Evolutionary conservation across 1,284 basidiomycete species (phyloP).

Genomic region (Sanghuangporus baumii): DNA sequence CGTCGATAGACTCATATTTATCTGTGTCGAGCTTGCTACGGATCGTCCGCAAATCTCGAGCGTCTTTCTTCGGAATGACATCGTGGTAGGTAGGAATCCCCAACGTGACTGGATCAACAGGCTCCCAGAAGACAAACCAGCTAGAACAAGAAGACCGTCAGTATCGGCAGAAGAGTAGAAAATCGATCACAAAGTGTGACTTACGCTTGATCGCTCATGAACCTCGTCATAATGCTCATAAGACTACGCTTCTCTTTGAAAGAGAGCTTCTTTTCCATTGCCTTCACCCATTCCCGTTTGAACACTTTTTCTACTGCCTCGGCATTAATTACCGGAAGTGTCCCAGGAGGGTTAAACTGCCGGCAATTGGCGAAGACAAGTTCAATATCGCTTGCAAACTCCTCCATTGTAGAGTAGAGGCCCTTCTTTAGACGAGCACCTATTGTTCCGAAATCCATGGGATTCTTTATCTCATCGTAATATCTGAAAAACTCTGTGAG

Average conservation of each 20-base stretch:
- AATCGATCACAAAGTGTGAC: constrained; percentile 26
- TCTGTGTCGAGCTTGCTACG: constrained; percentile 77
- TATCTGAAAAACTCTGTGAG: constrained; percentile 50
- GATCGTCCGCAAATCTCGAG: constrained; percentile 84
- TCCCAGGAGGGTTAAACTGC: constrained; percentile 81
- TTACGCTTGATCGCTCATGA: constrained; percentile 70
- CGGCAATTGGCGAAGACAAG: constrained; percentile 88
- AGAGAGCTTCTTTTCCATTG: constrained; percentile 67
- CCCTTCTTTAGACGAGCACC: constrained; percentile 60
- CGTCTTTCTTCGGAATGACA: constrained; percentile 77
- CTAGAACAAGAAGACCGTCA: constrained; percentile 30
- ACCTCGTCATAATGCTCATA: constrained; percentile 62
- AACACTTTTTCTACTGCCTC: constrained; percentile 70
- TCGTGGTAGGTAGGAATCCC: constrained; percentile 82
- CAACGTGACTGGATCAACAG: constrained; percentile 76
- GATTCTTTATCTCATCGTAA: constrained; percentile 86
- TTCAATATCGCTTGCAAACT: constrained; percentile 77
- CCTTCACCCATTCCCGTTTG: constrained; percentile 86
- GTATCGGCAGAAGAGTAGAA: constrained; percentile 7
- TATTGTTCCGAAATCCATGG: constrained; percentile 95
- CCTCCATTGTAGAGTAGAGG: constrained; percentile 75
- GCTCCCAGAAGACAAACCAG: constrained; percentile 75
- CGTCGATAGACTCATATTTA: constrained; percentile 74
- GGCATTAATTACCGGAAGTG: constrained; percentile 70
- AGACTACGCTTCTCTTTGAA: constrained; percentile 81